phyloP scores from a whole-genome alignment of 352 stramenopile genomes.

The Phytophthora pluvialis region DNA sequence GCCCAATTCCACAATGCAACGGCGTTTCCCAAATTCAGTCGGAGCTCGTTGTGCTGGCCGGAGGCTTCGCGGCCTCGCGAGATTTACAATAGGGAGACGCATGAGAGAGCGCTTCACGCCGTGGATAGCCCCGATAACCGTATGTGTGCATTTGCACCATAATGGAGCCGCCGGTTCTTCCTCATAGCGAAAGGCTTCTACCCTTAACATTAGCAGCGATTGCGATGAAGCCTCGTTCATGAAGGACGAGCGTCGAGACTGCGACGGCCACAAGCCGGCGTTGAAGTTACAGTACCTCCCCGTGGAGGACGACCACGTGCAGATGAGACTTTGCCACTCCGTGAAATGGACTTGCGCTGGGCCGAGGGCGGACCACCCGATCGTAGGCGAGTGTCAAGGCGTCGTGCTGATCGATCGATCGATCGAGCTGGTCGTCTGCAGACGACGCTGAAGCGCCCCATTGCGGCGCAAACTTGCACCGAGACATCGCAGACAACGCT shows the following conservation, averaged over 20 bases:
- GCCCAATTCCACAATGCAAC: conserved; percentile 23
- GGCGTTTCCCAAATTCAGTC: background rate
- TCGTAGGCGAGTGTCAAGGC: background rate
- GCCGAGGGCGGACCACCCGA: conserved; percentile 27
- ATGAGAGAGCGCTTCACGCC: conserved; percentile 7
- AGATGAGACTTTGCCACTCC: conserved; percentile 26
- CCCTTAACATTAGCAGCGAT: background rate
- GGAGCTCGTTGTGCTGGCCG: conserved; percentile 7
- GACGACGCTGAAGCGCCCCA: background rate
- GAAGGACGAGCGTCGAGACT: background rate
- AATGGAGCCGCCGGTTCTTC: background rate
- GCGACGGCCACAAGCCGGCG: background rate
- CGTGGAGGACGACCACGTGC: conserved; percentile 19
- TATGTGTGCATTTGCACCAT: background rate
- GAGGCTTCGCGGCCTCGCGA: background rate
- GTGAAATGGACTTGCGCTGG: conserved; percentile 18
- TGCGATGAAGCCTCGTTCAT: background rate
- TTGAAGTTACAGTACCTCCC: conserved; percentile 8
- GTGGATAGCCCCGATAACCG: conserved; percentile 27
- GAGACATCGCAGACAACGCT: background rate
- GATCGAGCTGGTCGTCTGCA: conserved; percentile 6
- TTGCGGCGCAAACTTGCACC: conserved; percentile 1
- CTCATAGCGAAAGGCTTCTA: conserved; percentile 20
- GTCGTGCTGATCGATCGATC: conserved; percentile 1
- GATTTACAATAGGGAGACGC: conserved; percentile 3